Base-by-base conservation (phyloP, 805 yeast species). In the Candida adriatica region DNA sequence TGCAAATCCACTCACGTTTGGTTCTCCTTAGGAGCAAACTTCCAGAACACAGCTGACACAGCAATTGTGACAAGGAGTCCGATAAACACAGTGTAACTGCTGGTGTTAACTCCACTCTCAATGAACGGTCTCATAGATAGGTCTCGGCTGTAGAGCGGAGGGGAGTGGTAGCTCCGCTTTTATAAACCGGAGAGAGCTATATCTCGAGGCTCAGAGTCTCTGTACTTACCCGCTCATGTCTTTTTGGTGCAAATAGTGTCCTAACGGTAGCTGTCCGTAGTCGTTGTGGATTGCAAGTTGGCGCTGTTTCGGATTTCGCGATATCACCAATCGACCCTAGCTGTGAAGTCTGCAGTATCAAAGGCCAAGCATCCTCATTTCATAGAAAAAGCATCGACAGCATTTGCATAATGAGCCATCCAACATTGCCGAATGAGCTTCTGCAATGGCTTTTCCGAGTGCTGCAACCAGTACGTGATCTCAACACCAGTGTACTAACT, bases 11-110 rank as follows among this genome's bases (percentile, higher is more conserved):
- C 42, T 24, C 19, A 73, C 70, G 84, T 75, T 58, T 68, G 73
- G 55, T 86, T 82, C 46, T 79, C 72, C 58, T 80, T 79, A 27
- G 96, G 96, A 7, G 96, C 94, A 56, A 75, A 66, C 31, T 69
- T 62, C 96, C 96, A 88, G 38, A 87, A 78, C 26, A 69, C 64
- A n/a, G 72, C 66, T 10, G 86, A 74, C 26, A 72, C 59, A 16
- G 66, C 68, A 17, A 67, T 17, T 13, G 39, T 31, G 22, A 31
- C 33, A 15, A 34, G 16, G 10, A 41, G 24, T 6, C 34, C 31
- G 20, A 35, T 27, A 16, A 38, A 14, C 7, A 39, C 38, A 14
- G 40, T 34, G 32, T 24, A 27, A n/a, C 43, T 39, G n/a, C n/a
- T n/a, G n/a, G n/a, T n/a, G n/a, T n/a, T n/a, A n/a, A n/a, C n/a